Evolutionary conservation across 352 stramenopile genomes (phyloP).

Genomic region (Globisporangium nodosum): DNA sequence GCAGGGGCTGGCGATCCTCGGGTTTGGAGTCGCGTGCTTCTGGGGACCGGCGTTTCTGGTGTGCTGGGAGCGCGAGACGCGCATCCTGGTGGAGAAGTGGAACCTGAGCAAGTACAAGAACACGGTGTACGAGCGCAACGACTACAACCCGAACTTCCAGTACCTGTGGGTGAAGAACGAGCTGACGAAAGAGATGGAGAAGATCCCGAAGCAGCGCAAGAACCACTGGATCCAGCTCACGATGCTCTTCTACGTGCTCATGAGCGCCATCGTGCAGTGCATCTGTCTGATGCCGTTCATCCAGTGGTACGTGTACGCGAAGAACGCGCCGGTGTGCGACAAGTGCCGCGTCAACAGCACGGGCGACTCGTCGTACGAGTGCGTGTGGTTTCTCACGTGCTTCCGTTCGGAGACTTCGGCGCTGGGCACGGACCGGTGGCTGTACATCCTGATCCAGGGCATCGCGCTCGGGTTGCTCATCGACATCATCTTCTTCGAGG

Average conservation of each 20-base stretch:
- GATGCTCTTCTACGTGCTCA: slow-evolving; percentile 81
- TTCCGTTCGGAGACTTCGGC: slow-evolving; percentile 67
- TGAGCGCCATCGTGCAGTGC: slow-evolving; percentile 73
- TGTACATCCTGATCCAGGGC: slow-evolving; percentile 86
- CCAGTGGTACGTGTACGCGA: slow-evolving; percentile 88
- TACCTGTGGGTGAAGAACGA: slow-evolving; percentile 86
- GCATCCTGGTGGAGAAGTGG: slow-evolving; percentile 85
- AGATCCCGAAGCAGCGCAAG: slow-evolving; percentile 75
- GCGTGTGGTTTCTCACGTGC: slow-evolving; percentile 81
- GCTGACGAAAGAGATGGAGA: slow-evolving; percentile 87
- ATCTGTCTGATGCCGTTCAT: slow-evolving; percentile 84
- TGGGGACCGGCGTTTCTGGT: slow-evolving; percentile 82
- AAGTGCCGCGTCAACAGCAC: slow-evolving; percentile 38
- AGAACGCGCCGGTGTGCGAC: slow-evolving; percentile 71
- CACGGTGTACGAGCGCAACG: slow-evolving; percentile 85
- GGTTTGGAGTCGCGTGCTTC: slow-evolving; percentile 69
- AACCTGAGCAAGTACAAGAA: slow-evolving; percentile 87
- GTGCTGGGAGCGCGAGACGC: slow-evolving; percentile 84
- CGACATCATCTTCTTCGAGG: slow-evolving; percentile 86
- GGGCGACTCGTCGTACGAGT: slow-evolving; percentile 41
- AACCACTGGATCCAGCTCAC: slow-evolving; percentile 84
- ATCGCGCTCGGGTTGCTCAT: slow-evolving; percentile 79
- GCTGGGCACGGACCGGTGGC: slow-evolving; percentile 81
- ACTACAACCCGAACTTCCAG: slow-evolving; percentile 81
- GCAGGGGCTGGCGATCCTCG: slow-evolving; percentile 58